A percentile compares a stretch with the other conserved stretches of the same genome.
phyloP scores from a whole-genome alignment of 805 yeast genomes.

The Yamadazyma paraphyllophila region DNA sequence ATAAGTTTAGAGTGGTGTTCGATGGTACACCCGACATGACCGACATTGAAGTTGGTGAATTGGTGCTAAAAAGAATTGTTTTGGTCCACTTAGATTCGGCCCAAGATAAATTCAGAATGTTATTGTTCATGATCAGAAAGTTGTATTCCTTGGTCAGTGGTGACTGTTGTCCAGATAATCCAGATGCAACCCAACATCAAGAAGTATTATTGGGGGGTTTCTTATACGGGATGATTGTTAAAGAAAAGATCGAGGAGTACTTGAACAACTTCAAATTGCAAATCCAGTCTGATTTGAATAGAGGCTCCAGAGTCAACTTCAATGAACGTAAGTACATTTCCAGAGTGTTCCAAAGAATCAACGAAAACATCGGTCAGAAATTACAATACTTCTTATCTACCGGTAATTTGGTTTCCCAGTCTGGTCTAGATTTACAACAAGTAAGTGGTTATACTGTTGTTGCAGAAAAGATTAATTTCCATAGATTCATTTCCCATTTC shows the following conservation, averaged over 20 bases:
- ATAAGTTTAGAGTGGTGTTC: slow-evolving; percentile 91
- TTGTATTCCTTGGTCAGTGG: slow-evolving; percentile 94
- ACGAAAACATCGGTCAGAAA: slow-evolving; percentile 93
- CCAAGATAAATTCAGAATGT: slow-evolving; percentile 79
- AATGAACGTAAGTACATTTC: slow-evolving; percentile 79
- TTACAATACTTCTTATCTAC: slow-evolving; percentile 92
- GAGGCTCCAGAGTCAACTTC: slow-evolving; percentile 82
- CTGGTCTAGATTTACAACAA: slow-evolving; percentile 97
- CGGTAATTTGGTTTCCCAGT: slow-evolving; percentile 94
- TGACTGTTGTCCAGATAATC: slow-evolving; percentile 95
- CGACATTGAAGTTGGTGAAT: slow-evolving; percentile 88
- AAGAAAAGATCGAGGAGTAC: slow-evolving; percentile 95
- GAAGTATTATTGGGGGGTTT: slow-evolving; percentile 95
- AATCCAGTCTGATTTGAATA: slow-evolving; percentile 72
- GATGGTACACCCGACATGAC: slow-evolving; percentile 84
- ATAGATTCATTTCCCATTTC: slow-evolving; percentile 96
- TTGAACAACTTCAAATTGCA: slow-evolving; percentile 69
- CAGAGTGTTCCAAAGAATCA: slow-evolving; percentile 72
- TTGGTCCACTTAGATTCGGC: slow-evolving; percentile 78
- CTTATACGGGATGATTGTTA: slow-evolving; percentile 92
- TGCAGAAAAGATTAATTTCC: slow-evolving; percentile 96
- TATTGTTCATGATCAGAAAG: slow-evolving; percentile 93
- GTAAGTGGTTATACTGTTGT: slow-evolving; percentile 98
- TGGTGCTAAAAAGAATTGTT: slow-evolving; percentile 78
- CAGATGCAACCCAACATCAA: slow-evolving; percentile 99